Conservation (phyloP, 1,284 basidiomycete species). For the Sanguinoderma infundibulare region DNA sequence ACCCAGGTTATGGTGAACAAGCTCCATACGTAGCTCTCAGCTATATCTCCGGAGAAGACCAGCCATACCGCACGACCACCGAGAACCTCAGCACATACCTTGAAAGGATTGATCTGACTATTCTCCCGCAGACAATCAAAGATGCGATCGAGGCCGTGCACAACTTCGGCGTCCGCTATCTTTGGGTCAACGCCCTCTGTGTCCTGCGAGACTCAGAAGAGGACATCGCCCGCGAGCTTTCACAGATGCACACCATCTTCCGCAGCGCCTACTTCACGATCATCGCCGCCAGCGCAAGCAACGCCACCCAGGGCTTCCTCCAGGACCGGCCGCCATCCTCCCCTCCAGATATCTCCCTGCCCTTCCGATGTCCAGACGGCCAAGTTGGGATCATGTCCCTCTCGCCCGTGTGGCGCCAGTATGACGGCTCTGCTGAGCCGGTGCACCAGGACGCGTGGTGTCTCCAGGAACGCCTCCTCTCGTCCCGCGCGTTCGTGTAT, state of each 20-base stretch:
- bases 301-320: constrained; percentile 11
- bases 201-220: constrained; percentile 12
- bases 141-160: constrained; percentile 16
- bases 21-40: constrained; percentile 11
- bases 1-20: constrained; percentile 2
- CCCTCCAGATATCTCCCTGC: constrained; percentile 4
- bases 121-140: constrained; percentile 11
- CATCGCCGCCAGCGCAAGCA: constrained; percentile 9
- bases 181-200: constrained; percentile 16
- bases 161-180: constrained; percentile 13
- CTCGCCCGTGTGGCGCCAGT: constrained; percentile 13
- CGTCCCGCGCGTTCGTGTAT: constrained; percentile 17
- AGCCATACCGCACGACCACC: constrained; percentile 9
- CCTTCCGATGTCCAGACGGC: constrained; percentile 10
- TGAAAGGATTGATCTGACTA: neutral
- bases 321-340: constrained; percentile 7
- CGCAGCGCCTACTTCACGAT: constrained; percentile 17
- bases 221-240: constrained; percentile 9
- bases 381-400: constrained; percentile 12
- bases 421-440: constrained; percentile 11
- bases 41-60: constrained; percentile 11
- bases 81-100: constrained; percentile 9
- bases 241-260: constrained; percentile 3
- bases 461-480: constrained; percentile 18
- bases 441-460: constrained; percentile 21